These are phyloP conservation scores for Stagonosporopsis cucurbitacearum DNA, from an alignment of 2,329 filamentous ascomycete genomes.

Conservation along the genomic window DNA sequence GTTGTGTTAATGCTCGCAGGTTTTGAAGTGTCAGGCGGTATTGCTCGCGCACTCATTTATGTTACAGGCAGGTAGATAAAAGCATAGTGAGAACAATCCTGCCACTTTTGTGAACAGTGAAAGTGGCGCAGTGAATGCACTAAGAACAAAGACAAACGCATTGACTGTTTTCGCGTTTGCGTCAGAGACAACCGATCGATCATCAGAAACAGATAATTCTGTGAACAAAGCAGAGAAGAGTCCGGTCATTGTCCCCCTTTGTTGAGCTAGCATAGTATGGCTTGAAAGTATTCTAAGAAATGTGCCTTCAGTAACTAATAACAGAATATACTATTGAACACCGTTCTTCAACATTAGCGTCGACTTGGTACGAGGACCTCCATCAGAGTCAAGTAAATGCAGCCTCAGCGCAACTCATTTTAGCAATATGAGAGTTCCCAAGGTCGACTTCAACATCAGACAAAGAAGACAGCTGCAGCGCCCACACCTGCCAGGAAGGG, in stretches of 20 bases:
- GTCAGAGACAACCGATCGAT: neutral
- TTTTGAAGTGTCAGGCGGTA: neutral
- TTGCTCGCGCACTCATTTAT: neutral
- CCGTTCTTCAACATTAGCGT: neutral
- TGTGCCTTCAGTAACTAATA: neutral
- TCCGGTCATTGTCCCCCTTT: no score
- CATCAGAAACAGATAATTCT: neutral
- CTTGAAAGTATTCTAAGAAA: neutral
- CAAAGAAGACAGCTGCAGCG: conserved; percentile 34
- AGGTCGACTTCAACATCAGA: conserved; percentile 16
- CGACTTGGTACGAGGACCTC: neutral
- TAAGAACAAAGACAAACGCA: neutral
- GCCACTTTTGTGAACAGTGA: neutral
- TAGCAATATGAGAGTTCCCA: neutral
- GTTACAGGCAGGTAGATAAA: neutral
- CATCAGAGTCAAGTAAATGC: neutral
- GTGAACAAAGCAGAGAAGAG: neutral
- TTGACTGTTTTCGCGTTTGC: neutral
- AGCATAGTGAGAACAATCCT: neutral
- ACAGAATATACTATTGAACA: neutral
- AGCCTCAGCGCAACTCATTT: neutral
- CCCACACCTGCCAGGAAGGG: conserved; percentile 40
- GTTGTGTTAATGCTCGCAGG: neutral
- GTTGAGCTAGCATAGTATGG: neutral
- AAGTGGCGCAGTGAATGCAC: neutral